Base-by-base conservation (phyloP, 148 eudicot species). In the Arctostaphylos glauca region DNA sequence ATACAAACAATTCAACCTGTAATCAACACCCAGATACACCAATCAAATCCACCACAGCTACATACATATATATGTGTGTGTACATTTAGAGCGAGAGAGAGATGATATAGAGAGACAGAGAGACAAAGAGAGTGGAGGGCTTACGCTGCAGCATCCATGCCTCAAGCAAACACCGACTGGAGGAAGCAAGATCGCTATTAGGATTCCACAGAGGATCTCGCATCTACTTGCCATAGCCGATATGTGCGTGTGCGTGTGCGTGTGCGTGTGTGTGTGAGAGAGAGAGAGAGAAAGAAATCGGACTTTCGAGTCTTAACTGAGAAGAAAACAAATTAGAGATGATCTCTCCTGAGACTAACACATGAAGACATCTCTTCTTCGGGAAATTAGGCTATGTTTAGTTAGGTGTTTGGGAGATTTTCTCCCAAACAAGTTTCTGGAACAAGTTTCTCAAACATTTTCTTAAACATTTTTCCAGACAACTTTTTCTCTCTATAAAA, bases 1-100 rank as follows among this genome's bases (percentile, higher is more conserved):
- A 93, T 48, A 93, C 85, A 58, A 90, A 81, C 81, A 93, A 90
- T 83, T 93, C 96, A 43, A 84, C 85, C 95, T 94, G 91, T 82
- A 56, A 80, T 79, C 52, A 74, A 50, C 14, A 68, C 55, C 1
- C 15, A 56, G 15, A 56, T 31, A 31, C 68, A 59, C 9, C 0
- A 25, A 3, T 3, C 10, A 9, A 14, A 76, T 23, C 38, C 38
- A 31, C 21, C 15, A 18, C 9, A 44, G 5, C 44, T 21, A 47
- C 6, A 25, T 18, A 74, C n/a, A n/a, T 10, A 59, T 31, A 6
- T 13, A 16, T 56, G 25, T 25, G 7, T 56, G 48, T 0, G 0
- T 31, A 76, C 5, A 9, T 53, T 2, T 19, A n/a, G 19, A 62
- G 38, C 46, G 48, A 75, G 76, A 56, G 47, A 77, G 8, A n/a